Conservation (phyloP, 1,284 basidiomycete species). For the Microstroma glucosiphilum region DNA sequence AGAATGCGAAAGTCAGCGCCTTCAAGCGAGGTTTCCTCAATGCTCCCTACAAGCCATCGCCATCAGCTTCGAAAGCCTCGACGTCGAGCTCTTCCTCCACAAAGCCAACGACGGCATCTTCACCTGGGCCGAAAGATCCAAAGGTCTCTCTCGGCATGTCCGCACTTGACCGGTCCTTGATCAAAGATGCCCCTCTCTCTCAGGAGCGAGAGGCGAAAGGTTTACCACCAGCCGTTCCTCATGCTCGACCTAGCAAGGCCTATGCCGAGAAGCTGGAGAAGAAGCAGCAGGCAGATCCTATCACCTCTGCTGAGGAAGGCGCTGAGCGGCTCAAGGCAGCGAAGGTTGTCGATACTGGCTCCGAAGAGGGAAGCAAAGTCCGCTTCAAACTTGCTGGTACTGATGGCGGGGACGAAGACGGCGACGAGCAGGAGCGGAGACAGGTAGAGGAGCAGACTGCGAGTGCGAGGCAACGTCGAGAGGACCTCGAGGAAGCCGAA, state of each 20-base stretch:
- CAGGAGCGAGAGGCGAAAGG: constrained; percentile 24
- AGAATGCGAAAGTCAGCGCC: constrained; percentile 27
- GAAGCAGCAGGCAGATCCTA: constrained; percentile 12
- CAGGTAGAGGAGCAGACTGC: constrained; percentile 9
- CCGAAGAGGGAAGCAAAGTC: constrained; percentile 12
- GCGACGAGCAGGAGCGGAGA: constrained; percentile 58
- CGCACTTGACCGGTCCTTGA: constrained; percentile 34
- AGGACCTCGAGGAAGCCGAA: neutral
- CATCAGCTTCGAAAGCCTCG: neutral
- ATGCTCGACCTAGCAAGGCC: constrained; percentile 46
- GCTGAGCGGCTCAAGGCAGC: constrained; percentile 9
- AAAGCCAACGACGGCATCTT: neutral
- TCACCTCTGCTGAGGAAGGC: neutral
- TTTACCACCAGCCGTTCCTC: constrained; percentile 38
- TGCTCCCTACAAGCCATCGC: neutral
- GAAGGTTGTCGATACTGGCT: constrained; percentile 9
- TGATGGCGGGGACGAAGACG: constrained; percentile 13
- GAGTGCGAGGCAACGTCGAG: constrained; percentile 1
- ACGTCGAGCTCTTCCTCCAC: neutral
- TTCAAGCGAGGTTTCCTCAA: constrained; percentile 41
- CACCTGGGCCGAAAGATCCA: constrained; percentile 15
- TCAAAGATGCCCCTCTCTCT: constrained; percentile 28
- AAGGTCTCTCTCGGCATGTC: constrained; percentile 36
- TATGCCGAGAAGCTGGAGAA: constrained; percentile 35
- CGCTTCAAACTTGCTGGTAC: constrained; percentile 5